These are phyloP conservation scores for Omphalea diandra DNA, from an alignment of 441 rosid genomes.

Conservation along the genomic window DNA sequence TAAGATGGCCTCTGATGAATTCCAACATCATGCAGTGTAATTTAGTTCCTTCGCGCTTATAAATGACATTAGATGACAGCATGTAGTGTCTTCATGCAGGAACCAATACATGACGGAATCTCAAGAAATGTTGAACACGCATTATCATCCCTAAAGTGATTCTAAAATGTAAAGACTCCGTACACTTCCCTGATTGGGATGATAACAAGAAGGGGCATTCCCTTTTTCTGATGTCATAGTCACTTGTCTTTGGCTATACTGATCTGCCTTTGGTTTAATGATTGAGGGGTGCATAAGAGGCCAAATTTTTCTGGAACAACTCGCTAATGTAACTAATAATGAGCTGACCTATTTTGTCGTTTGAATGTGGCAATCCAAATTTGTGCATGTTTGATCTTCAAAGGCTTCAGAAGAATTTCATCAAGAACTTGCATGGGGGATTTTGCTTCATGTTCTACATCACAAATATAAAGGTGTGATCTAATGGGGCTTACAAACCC, in stretches of 20 bases:
- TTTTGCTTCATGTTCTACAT: background rate
- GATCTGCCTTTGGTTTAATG: no score
- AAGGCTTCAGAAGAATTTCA: background rate
- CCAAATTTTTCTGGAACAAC: slow-evolving; percentile 1
- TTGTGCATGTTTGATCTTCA: background rate
- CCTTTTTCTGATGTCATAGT: background rate
- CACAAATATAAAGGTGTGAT: no score
- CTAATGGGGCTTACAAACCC: no score
- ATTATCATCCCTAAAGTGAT: slow-evolving; percentile 48
- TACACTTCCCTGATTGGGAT: background rate
- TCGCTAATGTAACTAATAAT: no score
- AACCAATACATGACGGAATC: slow-evolving; percentile 71
- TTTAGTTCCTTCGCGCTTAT: no score
- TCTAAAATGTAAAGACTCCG: background rate
- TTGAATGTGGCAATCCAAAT: background rate
- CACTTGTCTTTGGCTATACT: background rate
- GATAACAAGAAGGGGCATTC: background rate
- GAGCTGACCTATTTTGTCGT: no score
- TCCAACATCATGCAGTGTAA: background rate
- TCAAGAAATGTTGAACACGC: slow-evolving; percentile 64
- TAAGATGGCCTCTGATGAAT: background rate
- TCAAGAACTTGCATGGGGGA: background rate
- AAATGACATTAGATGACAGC: slow-evolving; percentile 6
- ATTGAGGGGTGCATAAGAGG: slow-evolving; percentile 8
- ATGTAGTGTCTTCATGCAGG: slow-evolving; percentile 36